phyloP scores from a whole-genome alignment of 495 filamentous ascomycete genomes.

The Aspergillus indologenus region DNA sequence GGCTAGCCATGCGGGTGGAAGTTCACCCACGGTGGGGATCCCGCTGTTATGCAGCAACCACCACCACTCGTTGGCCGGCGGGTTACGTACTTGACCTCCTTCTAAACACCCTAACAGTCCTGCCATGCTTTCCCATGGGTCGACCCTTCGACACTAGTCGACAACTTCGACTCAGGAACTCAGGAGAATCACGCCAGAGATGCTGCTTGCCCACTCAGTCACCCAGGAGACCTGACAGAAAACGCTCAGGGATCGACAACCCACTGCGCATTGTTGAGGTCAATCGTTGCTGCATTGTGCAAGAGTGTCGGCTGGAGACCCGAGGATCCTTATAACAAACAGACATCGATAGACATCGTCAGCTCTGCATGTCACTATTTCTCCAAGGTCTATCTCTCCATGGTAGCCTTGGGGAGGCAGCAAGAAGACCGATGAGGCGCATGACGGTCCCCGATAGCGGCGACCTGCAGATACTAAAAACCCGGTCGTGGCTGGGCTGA shows the following conservation, averaged over 20 bases:
- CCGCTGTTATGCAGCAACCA: slow-evolving; percentile 5
- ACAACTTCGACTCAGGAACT: not conserved
- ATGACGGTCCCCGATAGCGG: not conserved
- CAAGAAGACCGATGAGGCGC: not conserved
- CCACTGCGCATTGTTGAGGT: slow-evolving; percentile 3
- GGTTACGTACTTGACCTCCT: not conserved
- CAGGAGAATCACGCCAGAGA: slow-evolving; percentile 2
- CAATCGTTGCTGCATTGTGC: slow-evolving; percentile 22
- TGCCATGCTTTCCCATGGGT: not conserved
- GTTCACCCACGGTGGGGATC: slow-evolving; percentile 3
- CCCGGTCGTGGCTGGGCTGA: slow-evolving; percentile 8
- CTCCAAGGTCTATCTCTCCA: too few species aligned
- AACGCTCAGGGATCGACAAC: slow-evolving; percentile 19
- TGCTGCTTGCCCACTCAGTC: too few species aligned
- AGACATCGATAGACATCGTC: not conserved
- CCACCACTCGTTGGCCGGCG: not conserved
- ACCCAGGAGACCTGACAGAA: slow-evolving; percentile 8
- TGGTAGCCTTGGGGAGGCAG: not conserved
- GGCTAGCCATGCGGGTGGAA: slow-evolving; percentile 1
- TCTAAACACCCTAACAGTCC: not conserved
- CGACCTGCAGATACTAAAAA: not conserved
- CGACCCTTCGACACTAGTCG: too few species aligned
- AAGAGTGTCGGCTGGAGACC: slow-evolving; percentile 8
- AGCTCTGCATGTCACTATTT: not conserved
- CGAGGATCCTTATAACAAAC: slow-evolving; percentile 9